Base-by-base conservation (phyloP, 129 eudicot genomes). In the Arctium minus region DNA sequence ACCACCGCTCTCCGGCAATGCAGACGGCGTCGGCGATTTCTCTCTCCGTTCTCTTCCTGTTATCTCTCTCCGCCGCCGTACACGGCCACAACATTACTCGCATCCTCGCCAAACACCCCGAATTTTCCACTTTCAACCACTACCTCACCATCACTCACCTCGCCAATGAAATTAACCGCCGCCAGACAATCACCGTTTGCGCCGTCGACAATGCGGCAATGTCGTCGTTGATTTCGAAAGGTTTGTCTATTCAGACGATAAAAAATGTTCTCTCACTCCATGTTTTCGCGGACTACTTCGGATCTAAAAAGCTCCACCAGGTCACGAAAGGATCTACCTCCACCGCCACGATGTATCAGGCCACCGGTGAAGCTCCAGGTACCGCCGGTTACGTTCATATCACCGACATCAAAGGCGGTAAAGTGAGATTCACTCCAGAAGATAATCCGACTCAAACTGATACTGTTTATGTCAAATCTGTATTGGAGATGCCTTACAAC, bases 101-200 rank as follows among this genome's bases (percentile, higher is more conserved):
- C 33, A 93, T 93, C 79, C 92, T 96, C 6, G 98, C 95, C 46
- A 76, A 89, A 40, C 96, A 90, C 90, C 98, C 99, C 0, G 92
- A 91, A n/a, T 87, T 91, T 72, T 91, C 95, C 32, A 85, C 89
- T n/a, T 91, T 91, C 86, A 89, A 89, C 88, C 92, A 91, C 80
- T 89, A 89, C 88, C 93, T 91, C 38, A 91, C 92, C 71, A 27
- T 85, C 79, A 91, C 96, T 76, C 96, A 91, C 91, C 88, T 91
- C 11, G 96, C 96, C 48, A 85, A 78, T 1, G 93, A 91, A 82
- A 91, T 91, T 83, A 91, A 91, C 83, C 91, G 96, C 70, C 88
- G 96, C 2, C 79, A 87, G 32, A 91, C 96, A 11, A 91, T 91
- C 88, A 91, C 96, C 13, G 96, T 91, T 3, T 85, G 89, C 60